These are phyloP conservation scores for Ilyonectria destructans DNA, from an alignment of 2,329 filamentous ascomycete species.

Conservation along the genomic window DNA sequence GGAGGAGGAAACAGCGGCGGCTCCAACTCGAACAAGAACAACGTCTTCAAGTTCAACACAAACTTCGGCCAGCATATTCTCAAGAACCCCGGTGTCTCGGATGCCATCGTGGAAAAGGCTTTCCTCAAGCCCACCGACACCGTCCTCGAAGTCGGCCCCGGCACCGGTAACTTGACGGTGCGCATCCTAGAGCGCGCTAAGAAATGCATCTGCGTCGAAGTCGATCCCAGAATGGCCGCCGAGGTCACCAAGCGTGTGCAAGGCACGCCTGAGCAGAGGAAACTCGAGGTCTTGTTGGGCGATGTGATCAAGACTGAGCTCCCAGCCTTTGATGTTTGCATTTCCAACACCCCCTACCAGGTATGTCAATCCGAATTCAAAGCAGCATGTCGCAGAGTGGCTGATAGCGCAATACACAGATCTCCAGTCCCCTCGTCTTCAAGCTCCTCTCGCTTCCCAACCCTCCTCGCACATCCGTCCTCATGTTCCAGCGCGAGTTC, in stretches of 20 bases:
- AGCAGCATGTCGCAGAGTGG: neutral
- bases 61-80: constrained; percentile 90
- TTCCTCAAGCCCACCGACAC: constrained; percentile 91
- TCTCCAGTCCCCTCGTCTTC: constrained; percentile 93
- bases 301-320: constrained; percentile 90
- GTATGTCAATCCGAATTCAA: constrained; percentile 52
- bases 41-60: constrained; percentile 98
- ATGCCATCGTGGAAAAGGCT: constrained; percentile 81
- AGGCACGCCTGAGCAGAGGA: constrained; percentile 86
- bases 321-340: constrained; percentile 85
- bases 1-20: constrained; percentile 33
- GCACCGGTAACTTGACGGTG: constrained; percentile 91
- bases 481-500: constrained; percentile 98
- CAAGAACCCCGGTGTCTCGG: constrained; percentile 90
- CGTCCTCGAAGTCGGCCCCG: constrained; percentile 93
- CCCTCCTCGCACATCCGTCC: constrained; percentile 86
- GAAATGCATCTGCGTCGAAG: constrained; percentile 86
- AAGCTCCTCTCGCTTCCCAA: constrained; percentile 87
- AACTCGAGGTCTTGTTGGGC: constrained; percentile 89
- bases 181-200: constrained; percentile 91
- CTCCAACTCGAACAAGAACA: constrained; percentile 70
- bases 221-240: constrained; percentile 96
- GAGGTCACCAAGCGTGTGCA: constrained; percentile 96
- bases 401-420: constrained; percentile 63
- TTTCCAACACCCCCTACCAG: constrained; percentile 78